Evolutionary conservation across 2,329 filamentous ascomycete species (phyloP), one percentile per base, ranked within the genome.

Genomic region (Aureobasidium subglaciale): DNA sequence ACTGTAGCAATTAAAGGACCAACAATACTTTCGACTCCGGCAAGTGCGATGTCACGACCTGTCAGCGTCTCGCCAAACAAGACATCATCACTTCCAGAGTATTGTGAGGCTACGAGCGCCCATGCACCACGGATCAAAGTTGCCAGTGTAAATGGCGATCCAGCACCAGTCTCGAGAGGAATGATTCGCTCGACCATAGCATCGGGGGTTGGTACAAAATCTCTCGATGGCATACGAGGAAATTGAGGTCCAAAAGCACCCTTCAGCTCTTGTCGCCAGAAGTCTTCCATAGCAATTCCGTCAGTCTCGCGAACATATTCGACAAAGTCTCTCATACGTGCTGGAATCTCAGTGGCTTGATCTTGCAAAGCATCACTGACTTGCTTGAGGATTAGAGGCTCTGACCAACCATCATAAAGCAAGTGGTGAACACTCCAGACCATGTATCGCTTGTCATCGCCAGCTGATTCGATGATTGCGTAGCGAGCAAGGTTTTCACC

Each of bases 1-100:
- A 73, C 64, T 0, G 71, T 74, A 2, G 71, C 69, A 49, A 73
- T 64, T 3, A 67, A 65, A 11, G 71, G 71, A 11, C 70, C 71
- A 35, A 66, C 65, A 4, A 71, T 65, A 2, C 68, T 63, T 2
- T 64, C 67, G 15, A 71, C 63, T 2, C 68, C 68, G 4, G 58
- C 30, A 1, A 73, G 61, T 6, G 67, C 55, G 15, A 68, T 61
- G 25, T 72, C 65, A 54, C 71, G 62, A 22, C 71, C 71, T 13
- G 66, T 64, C 1, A 71, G 60, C 1, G 67, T 71, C 38, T 68
- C 69, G 15, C 66, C 68, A 30, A 68, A 68, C 5, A 68, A 59
- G 3, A 70, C 62, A 57, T 71, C 68, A n/a, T 62, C 46, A 11
- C 59, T 62, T 8, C 61, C 61, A 3, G 62, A 64, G 56, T 70